phyloP scores from a whole-genome alignment of 495 filamentous ascomycete species.

The Aspergillus homomorphus region DNA sequence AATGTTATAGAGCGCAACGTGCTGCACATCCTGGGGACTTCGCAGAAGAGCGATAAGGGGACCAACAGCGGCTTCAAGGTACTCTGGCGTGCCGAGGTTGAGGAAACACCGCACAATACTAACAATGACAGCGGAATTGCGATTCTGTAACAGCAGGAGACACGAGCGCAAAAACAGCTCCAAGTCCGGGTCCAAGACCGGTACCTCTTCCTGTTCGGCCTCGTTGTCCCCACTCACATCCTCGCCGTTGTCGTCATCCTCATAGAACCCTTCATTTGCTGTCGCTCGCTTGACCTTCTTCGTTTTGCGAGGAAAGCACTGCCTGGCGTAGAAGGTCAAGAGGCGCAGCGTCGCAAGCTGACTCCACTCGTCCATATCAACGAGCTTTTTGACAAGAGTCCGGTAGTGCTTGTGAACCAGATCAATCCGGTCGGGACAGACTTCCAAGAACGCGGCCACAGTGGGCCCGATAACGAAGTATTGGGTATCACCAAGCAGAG shows the following conservation, averaged over 20 bases:
- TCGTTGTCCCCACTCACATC: constrained; percentile 39
- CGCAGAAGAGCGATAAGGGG: constrained; percentile 83
- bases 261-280: constrained; percentile 71
- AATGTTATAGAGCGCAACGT: constrained; percentile 89
- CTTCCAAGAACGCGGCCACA: constrained; percentile 80
- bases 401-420: constrained; percentile 89
- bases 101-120: constrained; percentile 82
- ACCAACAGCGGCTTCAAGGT: constrained; percentile 68
- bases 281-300: constrained; percentile 49
- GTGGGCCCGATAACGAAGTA: constrained; percentile 94
- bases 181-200: constrained; percentile 75
- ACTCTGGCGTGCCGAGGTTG: constrained; percentile 72
- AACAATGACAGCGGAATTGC: constrained; percentile 89
- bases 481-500: constrained; percentile 80
- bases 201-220: constrained; percentile 52
- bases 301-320: constrained; percentile 78
- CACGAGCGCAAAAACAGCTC: constrained; percentile 76
- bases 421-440: constrained; percentile 83
- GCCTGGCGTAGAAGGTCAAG: constrained; percentile 78
- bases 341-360: constrained; percentile 78
- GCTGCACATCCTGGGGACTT: constrained; percentile 78
- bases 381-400: constrained; percentile 77
- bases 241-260: constrained; percentile 54
- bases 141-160: constrained; percentile 79
- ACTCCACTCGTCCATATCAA: constrained; percentile 99